Evolutionary conservation across 2,329 filamentous ascomycete species (phyloP).

Genomic region (Colletotrichum echinochloae): DNA sequence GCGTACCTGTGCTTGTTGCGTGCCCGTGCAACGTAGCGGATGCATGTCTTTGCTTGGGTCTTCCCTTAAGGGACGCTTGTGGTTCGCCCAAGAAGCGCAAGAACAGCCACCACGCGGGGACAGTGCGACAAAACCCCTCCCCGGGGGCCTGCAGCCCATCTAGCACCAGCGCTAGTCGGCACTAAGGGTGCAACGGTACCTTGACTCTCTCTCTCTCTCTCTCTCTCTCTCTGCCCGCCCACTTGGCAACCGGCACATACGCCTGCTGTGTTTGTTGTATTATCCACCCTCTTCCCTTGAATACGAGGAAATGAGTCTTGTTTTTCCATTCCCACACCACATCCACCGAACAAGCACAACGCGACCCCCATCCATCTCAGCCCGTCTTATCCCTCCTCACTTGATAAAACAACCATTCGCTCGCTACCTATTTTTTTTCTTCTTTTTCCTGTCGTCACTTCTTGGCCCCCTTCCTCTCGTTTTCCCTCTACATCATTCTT

Average conservation of each 20-base stretch:
- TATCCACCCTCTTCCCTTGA: slow-evolving; percentile 19
- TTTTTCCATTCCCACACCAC: slow-evolving; percentile 31
- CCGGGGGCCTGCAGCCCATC: background rate
- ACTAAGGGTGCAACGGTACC: background rate
- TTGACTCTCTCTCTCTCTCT: too few species aligned
- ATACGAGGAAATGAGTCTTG: slow-evolving; percentile 32
- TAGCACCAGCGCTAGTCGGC: background rate
- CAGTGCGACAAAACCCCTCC: slow-evolving; percentile 29
- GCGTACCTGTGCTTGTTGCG: too few species aligned
- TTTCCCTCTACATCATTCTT: background rate
- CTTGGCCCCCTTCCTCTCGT: slow-evolving; percentile 2
- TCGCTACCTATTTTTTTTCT: slow-evolving; percentile 23
- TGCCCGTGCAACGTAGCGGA: slow-evolving; percentile 21
- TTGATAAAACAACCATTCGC: slow-evolving; percentile 33
- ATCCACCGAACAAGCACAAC: background rate
- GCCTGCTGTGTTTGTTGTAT: slow-evolving; percentile 12
- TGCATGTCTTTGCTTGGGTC: slow-evolving; percentile 3
- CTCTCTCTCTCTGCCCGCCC: background rate
- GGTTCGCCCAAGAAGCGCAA: slow-evolving; percentile 8
- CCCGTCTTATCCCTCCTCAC: slow-evolving; percentile 16
- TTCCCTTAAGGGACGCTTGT: slow-evolving; percentile 22
- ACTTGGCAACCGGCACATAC: slow-evolving; percentile 8
- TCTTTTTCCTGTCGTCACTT: slow-evolving; percentile 11
- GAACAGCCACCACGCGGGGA: slow-evolving; percentile 35
- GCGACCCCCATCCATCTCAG: too few species aligned